Base-by-base conservation (phyloP, 2,329 filamentous ascomycete genomes). In the Aspergillus chevalieri region DNA sequence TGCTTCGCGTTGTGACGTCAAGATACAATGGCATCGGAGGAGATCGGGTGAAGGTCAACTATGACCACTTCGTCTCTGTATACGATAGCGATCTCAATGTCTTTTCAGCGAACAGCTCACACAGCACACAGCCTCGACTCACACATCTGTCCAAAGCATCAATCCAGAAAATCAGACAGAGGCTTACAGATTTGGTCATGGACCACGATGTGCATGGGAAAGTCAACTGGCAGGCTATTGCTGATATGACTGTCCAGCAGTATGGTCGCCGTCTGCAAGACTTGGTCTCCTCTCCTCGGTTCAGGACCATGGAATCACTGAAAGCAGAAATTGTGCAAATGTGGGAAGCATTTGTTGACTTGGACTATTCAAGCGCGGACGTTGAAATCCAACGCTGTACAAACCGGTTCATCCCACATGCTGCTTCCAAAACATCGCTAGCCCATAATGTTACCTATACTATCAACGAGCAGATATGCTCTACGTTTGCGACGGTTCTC, bases 201-300 rank as follows among this genome's bases (percentile, higher is more conserved):
- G 51, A 30, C 42, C 49, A 61, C 7, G 61, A 62, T 12, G 10
- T 41, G 61, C 55, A 14, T 61, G 54, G 1, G 61, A 15, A 46
- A 2, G 55, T 79, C n/a, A 69, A 86, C 56, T 89, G 85, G 85
- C 85, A 87, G 61, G 75, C 68, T 0, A 68, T 85, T 0, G 74
- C 76, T 0, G 85, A 89, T 58, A 74, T 84, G 70, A 70, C 88
- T 6, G 72, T 86, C 3, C 59, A 71, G 5, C 76, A 84, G 1
- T 87, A 84, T 58, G 74, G 76, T 2, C 69, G 76, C 30, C 71
- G 79, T 15, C 65, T 88, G 17, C 52, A 57, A 24, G 54, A 57
- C 41, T 46, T 63, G 1, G 46, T 50, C 3, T 41, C 10, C 38
- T 41, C 38, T 19, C 56, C 57, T 3, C 56, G 49, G 14, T 44